A percentile compares a stretch with the other conserved stretches of the same genome.
Conservation (phyloP, 2,329 filamentous ascomycete species). For the Fusarium vanettenii region DNA sequence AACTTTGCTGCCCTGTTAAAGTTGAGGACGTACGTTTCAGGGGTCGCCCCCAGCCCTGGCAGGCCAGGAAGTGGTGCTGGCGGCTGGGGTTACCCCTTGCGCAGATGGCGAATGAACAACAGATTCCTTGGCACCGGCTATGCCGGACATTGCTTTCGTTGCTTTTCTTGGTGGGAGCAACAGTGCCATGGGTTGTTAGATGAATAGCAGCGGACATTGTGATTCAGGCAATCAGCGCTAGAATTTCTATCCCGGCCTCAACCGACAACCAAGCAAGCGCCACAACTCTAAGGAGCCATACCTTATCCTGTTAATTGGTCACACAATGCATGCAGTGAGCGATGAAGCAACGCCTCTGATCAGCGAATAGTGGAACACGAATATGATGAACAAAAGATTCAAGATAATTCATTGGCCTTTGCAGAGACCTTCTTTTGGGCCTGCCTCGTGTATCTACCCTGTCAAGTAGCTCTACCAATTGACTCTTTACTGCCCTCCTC, state of each 20-base stretch:
- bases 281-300: background rate
- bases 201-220: background rate
- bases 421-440: background rate
- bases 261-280: background rate
- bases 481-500: conserved; percentile 7
- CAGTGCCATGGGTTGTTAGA: background rate
- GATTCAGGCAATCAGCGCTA: background rate
- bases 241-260: background rate
- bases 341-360: background rate
- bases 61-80: background rate
- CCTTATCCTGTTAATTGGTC: background rate
- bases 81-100: background rate
- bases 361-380: background rate
- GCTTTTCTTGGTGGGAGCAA: background rate
- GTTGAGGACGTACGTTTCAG: background rate
- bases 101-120: background rate
- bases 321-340: background rate
- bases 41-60: background rate
- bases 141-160: background rate
- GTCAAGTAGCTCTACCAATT: background rate
- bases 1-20: background rate
- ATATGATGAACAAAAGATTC: background rate
- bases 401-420: background rate
- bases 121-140: background rate
- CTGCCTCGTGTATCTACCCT: background rate